Evolutionary conservation across 345 rosid genomes (phyloP).

Genomic region (Dimocarpus longan): DNA sequence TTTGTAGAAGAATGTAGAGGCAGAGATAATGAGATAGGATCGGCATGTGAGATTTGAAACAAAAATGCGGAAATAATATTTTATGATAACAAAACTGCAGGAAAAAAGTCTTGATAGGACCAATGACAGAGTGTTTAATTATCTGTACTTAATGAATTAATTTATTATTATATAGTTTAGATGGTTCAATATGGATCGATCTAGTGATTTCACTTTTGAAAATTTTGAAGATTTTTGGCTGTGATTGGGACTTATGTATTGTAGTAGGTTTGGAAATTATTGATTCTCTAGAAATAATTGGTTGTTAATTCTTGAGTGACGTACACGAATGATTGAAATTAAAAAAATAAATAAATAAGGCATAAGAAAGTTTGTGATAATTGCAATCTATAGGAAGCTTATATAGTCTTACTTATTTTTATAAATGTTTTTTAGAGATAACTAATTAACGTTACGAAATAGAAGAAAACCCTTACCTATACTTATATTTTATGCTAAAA

Average conservation of each 20-base stretch:
- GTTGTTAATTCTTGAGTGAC: not conserved
- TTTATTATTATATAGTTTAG: no score
- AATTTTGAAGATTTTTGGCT: not conserved
- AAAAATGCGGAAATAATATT: not conserved
- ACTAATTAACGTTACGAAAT: no score
- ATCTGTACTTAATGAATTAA: not conserved
- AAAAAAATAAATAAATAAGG: not conserved
- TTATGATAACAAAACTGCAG: not conserved
- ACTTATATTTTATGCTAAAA: no score
- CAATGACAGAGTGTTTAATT: constrained; percentile 7
- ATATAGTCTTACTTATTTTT: no score
- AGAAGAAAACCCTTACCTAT: no score
- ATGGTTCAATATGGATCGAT: not conserved
- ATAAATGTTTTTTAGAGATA: no score
- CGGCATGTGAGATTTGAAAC: not conserved
- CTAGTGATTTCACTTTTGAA: not conserved
- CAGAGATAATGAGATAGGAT: not conserved
- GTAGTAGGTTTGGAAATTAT: constrained; percentile 2
- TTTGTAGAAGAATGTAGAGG: not conserved
- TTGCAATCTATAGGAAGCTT: no score
- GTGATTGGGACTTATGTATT: not conserved
- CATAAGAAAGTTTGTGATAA: not conserved
- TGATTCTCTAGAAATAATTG: not conserved
- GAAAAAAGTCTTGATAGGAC: constrained; percentile 9
- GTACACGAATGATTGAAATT: not conserved